Evolutionary conservation across 805 yeast species (phyloP).

Genomic region (Yamadazyma laniorum): DNA sequence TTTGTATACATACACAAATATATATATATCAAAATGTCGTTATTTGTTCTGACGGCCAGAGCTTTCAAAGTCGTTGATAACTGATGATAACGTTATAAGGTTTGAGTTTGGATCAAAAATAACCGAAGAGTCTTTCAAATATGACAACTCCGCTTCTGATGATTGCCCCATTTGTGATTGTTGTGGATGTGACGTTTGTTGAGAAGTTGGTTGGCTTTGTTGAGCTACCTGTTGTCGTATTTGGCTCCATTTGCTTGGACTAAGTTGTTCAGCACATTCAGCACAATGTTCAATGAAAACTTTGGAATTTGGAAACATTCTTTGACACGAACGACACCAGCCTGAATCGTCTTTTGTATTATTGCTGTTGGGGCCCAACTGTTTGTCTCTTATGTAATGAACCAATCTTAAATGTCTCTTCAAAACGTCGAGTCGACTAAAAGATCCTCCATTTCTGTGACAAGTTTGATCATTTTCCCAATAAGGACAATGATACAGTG

Average conservation of each 20-base stretch:
- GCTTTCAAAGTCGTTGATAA: slow-evolving; percentile 12
- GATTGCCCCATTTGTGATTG: background rate
- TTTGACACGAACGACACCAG: slow-evolving; percentile 64
- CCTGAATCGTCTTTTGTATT: slow-evolving; percentile 53
- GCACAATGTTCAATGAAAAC: slow-evolving; percentile 63
- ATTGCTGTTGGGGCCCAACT: slow-evolving; percentile 19
- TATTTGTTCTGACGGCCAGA: slow-evolving; percentile 5
- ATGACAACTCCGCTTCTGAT: slow-evolving; percentile 4
- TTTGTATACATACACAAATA: slow-evolving; percentile 1
- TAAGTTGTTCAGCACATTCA: slow-evolving; percentile 49
- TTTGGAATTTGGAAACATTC: slow-evolving; percentile 52
- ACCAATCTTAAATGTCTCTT: slow-evolving; percentile 70
- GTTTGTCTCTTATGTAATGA: slow-evolving; percentile 56
- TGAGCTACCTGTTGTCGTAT: slow-evolving; percentile 6
- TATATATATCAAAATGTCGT: background rate
- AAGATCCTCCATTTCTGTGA: slow-evolving; percentile 74
- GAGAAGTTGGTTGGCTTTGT: slow-evolving; percentile 1
- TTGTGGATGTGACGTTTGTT: background rate
- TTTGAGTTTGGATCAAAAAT: slow-evolving; percentile 13
- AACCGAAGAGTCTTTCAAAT: slow-evolving; percentile 6
- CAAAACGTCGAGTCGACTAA: slow-evolving; percentile 69
- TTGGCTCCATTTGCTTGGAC: slow-evolving; percentile 23
- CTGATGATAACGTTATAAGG: slow-evolving; percentile 15
- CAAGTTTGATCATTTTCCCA: slow-evolving; percentile 69
- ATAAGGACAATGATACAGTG: slow-evolving; percentile 69